These are phyloP conservation scores for Arxiozyma slooffiae DNA, from an alignment of 1,139 yeast genomes.

Conservation along the genomic window DNA sequence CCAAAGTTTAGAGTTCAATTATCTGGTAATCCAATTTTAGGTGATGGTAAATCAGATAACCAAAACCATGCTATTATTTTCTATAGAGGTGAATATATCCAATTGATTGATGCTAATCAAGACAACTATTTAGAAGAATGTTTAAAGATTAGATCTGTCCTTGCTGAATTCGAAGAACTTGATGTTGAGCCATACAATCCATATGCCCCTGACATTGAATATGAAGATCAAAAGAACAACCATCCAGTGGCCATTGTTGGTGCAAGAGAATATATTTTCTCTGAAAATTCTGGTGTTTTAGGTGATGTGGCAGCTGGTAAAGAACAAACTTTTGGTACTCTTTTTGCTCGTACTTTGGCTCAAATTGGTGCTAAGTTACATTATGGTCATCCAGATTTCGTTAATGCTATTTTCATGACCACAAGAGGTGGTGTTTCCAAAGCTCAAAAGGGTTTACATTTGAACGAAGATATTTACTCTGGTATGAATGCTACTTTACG, in stretches of 20 bases:
- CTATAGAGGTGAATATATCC: constrained; percentile 98
- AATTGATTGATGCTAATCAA: constrained; percentile 96
- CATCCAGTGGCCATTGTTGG: constrained; percentile 97
- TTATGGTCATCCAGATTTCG: constrained; percentile 99
- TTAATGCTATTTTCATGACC: constrained; percentile 86
- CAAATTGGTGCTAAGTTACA: constrained; percentile 98
- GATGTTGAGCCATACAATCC: constrained; percentile 79
- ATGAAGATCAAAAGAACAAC: constrained; percentile 38
- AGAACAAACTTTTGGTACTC: constrained; percentile 98
- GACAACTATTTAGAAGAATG: constrained; percentile 98
- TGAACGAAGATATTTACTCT: constrained; percentile 98
- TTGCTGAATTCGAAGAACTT: constrained; percentile 96
- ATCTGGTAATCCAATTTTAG: constrained; percentile 97
- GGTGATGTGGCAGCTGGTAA: constrained; percentile 99
- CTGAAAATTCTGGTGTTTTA: constrained; percentile 95
- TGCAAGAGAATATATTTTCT: constrained; percentile 98
- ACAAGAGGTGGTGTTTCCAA: constrained; percentile 99
- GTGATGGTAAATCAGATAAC: constrained; percentile 99
- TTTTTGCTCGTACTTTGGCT: constrained; percentile 94
- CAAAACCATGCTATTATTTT: constrained; percentile 94
- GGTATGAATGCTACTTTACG: constrained; percentile 97
- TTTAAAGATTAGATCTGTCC: constrained; percentile 90
- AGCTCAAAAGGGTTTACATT: constrained; percentile 96
- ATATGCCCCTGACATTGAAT: constrained; percentile 48
- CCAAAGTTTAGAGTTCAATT: constrained; percentile 96